Evolutionary conservation across 148 eudicot genomes (phyloP), one percentile per base, ranked within the genome.

Genomic region (Silene conica): DNA sequence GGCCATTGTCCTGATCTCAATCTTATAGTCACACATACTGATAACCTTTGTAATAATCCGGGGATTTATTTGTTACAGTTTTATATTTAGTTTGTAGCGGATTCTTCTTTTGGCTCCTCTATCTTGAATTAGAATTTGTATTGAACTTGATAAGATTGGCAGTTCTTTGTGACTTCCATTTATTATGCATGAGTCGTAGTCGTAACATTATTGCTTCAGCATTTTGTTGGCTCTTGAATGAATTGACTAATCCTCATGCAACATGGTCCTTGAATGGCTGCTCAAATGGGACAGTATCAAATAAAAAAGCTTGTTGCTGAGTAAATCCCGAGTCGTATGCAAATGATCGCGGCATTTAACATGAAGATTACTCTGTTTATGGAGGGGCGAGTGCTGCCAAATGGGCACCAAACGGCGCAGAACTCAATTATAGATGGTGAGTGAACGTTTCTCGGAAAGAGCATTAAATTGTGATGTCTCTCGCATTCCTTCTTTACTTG

Each of bases 401-500:
- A 13, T 43, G 67, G 75, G 25, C 71, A 54, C 41, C 45, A 38
- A 41, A 55, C 43, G 22, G 52, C 2, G 16, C 75, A 65, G 43
- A 54, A 71, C 22, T 23, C 57, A 28, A 3, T 66, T 43, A 77
- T 43, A 38, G 71, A 21, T 77, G 48, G 76, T 77, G 57, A 77
- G 80, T 3, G 28, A 56, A 28, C 63, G 12, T 22, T 48, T 34
- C 9, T 38, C 41, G 41, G 1, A 38, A 38, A 38, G 8, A 38
- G 34, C 34, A 28, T 38, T 0, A 26, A 11, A 8, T 5, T 6
- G 5, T 43, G 25, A 38, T 21, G 14, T 43, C 56, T 21, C 8
- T 59, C 12, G 1, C 3, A 5, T 9, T 26, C 21, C 28, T 6
- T 38, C 11, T 4, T 69, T 45, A 60, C 13, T 20, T 22, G 4